Evolutionary conservation across 768 basidiomycete genomes (phyloP), one percentile per base, ranked within the genome.

Genomic region (Chalciporus piperatus): DNA sequence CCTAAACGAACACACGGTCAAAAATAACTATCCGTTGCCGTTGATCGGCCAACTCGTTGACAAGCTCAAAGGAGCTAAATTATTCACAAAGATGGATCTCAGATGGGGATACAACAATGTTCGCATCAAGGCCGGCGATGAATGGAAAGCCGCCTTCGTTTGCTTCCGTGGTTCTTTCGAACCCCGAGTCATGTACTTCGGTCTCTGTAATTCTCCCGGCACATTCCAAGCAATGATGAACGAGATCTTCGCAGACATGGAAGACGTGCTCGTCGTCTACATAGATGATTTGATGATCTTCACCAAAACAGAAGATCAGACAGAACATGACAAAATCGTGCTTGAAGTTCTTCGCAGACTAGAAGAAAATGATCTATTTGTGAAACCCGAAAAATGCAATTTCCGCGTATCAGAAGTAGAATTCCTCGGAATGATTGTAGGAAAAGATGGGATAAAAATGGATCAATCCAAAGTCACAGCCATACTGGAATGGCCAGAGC

Each of bases 211-310:
- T 4, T 22, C 22, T 4, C 22, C 22, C 22, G 22, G 22, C 2
- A 22, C 22, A 22, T 22, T 22, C 22, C 22, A 22, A 22, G 22
- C 22, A 4, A 22, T 22, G 57, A 70, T 70, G 60, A 65, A 72
- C 6, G 14, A 33, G 6, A 33, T 33, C 33, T 33, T 33, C 6
- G 14, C 33, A 12, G 33, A 33, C 12, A 33, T 54, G 57, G 63
- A 56, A 23, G 66, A 67, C 0, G 64, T 71, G 22, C 69, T 81
- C n/a, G 54, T 66, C 0, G 70, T 79, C 38, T 77, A 81, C 56
- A 56, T 79, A 30, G 75, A 77, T 48, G 68, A 79, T 50, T 73
- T 78, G 23, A 56, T 76, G 45, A 68, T 74, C 40, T 73, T 60
- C 37, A 60, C 62, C 1, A 38, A 59, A 14, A 63, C 58, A 2